These are phyloP conservation scores for Blastosporella zonata DNA, from an alignment of 1,284 basidiomycete species.

Conservation along the genomic window DNA sequence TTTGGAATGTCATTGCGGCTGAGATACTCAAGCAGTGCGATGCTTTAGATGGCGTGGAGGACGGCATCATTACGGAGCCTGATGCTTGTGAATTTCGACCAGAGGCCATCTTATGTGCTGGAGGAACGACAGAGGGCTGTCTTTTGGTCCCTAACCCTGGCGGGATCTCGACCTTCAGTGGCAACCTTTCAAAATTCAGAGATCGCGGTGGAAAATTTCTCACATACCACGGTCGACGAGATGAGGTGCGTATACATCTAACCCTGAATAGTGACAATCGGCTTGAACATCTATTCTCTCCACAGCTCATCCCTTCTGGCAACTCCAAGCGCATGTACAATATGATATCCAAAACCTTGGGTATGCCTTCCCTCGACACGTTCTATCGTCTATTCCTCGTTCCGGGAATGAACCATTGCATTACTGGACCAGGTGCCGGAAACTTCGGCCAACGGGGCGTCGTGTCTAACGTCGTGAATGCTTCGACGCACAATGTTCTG, in stretches of 20 bases:
- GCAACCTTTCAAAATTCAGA: conserved; percentile 3
- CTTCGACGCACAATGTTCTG: conserved; percentile 6
- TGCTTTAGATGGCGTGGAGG: conserved; percentile 11
- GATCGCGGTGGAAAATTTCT: conserved; percentile 9
- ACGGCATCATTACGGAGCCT: conserved; percentile 14
- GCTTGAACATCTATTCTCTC: not conserved
- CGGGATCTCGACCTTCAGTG: conserved; percentile 4
- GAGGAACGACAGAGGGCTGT: not conserved
- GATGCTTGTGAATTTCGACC: conserved; percentile 11
- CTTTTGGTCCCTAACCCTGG: conserved; percentile 9
- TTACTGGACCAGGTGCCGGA: conserved; percentile 4
- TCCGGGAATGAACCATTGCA: conserved; percentile 11
- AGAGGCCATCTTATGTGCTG: conserved; percentile 3
- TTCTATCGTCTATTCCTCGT: conserved; percentile 16
- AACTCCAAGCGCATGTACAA: conserved; percentile 12
- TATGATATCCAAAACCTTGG: conserved; percentile 5
- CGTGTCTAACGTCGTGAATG: conserved; percentile 1
- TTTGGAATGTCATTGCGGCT: conserved; percentile 10
- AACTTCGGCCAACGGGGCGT: conserved; percentile 5
- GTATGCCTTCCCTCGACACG: conserved; percentile 6
- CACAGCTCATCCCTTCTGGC: conserved; percentile 5
- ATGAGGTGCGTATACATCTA: conserved; percentile 1
- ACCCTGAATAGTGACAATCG: not conserved
- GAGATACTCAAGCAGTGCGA: conserved; percentile 14
- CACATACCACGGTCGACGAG: conserved; percentile 12